A percentile compares a stretch with the other conserved stretches of the same genome.
phyloP scores from a whole-genome alignment of 257 asterid species.

The Ehretia macrophylla region DNA sequence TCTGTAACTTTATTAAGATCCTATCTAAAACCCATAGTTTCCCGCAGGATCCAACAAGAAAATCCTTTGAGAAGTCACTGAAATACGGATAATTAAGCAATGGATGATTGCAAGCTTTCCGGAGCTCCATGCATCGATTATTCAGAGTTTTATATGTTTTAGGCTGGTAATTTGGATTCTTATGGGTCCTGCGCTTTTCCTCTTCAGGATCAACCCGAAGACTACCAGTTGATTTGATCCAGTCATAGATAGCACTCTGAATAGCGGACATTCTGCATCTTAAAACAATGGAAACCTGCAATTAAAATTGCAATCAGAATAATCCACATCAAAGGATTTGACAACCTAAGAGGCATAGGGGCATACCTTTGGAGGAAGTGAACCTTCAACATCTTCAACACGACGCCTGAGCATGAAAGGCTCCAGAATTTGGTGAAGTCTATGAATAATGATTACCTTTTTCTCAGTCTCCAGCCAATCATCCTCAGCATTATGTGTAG shows the following conservation, averaged over 20 bases:
- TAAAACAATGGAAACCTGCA: conserved; percentile 92
- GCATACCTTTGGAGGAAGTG: conserved; percentile 97
- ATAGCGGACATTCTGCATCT: conserved; percentile 97
- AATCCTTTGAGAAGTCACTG: conserved; percentile 82
- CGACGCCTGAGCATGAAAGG: conserved; percentile 99
- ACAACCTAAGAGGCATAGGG: conserved; percentile 13
- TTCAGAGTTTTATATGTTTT: conserved; percentile 67
- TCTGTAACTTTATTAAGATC: conserved; percentile 81
- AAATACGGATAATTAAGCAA: conserved; percentile 91
- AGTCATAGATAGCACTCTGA: conserved; percentile 91
- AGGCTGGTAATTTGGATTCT: conserved; percentile 75
- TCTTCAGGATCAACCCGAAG: conserved; percentile 98
- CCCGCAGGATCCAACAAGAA: conserved; percentile 94
- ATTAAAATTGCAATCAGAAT: conserved; percentile 30
- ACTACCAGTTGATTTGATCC: conserved; percentile 96
- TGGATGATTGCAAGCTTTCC: conserved; percentile 97
- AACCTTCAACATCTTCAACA: conserved; percentile 99
- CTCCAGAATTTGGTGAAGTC: conserved; percentile 97
- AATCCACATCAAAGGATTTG: conserved; percentile 8
- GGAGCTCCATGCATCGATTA: conserved; percentile 97
- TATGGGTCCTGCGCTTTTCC: conserved; percentile 67
- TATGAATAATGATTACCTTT: conserved; percentile 91
- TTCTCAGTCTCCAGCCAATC: conserved; percentile 99
- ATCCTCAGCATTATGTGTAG: conserved; percentile 81
- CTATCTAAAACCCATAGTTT: conserved; percentile 94